phyloP scores from a whole-genome alignment of 1,284 basidiomycete genomes.

The Pseudozyma tsukubaensis region DNA sequence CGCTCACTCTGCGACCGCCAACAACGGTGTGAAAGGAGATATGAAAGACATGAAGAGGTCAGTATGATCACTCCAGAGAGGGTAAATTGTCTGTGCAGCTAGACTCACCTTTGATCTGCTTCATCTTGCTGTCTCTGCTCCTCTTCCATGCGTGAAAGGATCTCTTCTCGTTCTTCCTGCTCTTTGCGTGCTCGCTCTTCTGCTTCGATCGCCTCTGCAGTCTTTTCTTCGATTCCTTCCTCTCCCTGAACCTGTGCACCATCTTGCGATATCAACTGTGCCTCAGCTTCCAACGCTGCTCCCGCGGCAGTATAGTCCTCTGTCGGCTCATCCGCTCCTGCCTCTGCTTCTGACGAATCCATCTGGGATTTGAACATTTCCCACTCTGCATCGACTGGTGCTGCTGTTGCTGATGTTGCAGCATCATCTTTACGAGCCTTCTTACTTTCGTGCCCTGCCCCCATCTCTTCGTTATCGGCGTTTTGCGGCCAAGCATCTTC shows the following conservation, averaged over 20 bases:
- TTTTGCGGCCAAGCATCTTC: neutral
- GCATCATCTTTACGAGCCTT: slow-evolving; percentile 13
- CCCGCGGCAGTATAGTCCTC: slow-evolving; percentile 11
- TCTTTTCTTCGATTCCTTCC: slow-evolving; percentile 20
- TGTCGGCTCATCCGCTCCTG: neutral
- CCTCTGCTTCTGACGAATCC: slow-evolving; percentile 16
- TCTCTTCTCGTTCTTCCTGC: slow-evolving; percentile 57
- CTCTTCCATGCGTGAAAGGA: slow-evolving; percentile 54
- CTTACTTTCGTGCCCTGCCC: slow-evolving; percentile 16
- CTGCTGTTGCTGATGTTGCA: neutral
- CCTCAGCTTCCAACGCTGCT: slow-evolving; percentile 53
- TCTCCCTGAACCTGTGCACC: neutral
- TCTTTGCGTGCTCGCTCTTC: slow-evolving; percentile 42
- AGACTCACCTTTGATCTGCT: slow-evolving; percentile 55
- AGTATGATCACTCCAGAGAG: neutral
- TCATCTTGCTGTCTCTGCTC: slow-evolving; percentile 61
- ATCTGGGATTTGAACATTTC: slow-evolving; percentile 55
- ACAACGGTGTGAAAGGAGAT: neutral
- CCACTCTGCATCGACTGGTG: slow-evolving; percentile 54
- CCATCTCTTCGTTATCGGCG: neutral
- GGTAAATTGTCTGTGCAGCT: neutral
- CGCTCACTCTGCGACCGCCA: slow-evolving; percentile 27
- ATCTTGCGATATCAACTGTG: slow-evolving; percentile 39
- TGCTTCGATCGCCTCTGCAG: slow-evolving; percentile 36
- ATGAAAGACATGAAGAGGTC: neutral